Evolutionary conservation across 192 early-diverging fungal genomes (phyloP), one percentile per base, ranked within the genome.

Genomic region (Coemansia sp.): DNA sequence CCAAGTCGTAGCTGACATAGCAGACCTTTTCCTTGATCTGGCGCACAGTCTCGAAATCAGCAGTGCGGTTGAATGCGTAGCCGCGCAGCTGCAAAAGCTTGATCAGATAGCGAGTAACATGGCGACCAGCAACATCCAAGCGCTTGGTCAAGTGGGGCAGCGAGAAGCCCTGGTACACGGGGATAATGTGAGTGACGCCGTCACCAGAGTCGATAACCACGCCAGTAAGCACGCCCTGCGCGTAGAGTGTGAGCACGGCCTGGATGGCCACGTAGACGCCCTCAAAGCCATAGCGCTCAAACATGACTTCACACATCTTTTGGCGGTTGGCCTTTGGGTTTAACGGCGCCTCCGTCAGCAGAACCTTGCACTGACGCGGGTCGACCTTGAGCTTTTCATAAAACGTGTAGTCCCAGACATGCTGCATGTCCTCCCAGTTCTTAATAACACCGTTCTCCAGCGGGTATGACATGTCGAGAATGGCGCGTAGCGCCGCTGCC

Each of bases 331-430:
- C 80, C 72, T 86, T 86, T 40, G 97, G 97, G 76, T 99, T 99
- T 85, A 95, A 87, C 27, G 94, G 93, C 12, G 97, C 91, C 76
- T 99, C 97, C 11, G 95, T 99, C 72, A 99, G 74, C 65, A 99
- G 83, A 54, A 99, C 88, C 74, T 95, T 97, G 79, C 89, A 88
- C 58, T 97, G 91, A 24, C 72, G 77, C 33, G 88, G 94, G 69
- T 98, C 90, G 60, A 95, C 86, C 67, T 87, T 83, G 21, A 99
- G 85, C 81, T 93, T 94, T 70, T 95, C 89, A 62, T 86, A 84
- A 70, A 98, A 98, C 17, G 96, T 98, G 61, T 99, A 98, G 78
- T 97, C 89, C 97, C 97, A 99, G 41, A 99, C 86, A 55, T 97
- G 91, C 63, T 87, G 81, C 91, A 93, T 93, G 66, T 99, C 95